phyloP scores from a whole-genome alignment of 805 yeast species.

The Pichia rugopelliculosa region DNA sequence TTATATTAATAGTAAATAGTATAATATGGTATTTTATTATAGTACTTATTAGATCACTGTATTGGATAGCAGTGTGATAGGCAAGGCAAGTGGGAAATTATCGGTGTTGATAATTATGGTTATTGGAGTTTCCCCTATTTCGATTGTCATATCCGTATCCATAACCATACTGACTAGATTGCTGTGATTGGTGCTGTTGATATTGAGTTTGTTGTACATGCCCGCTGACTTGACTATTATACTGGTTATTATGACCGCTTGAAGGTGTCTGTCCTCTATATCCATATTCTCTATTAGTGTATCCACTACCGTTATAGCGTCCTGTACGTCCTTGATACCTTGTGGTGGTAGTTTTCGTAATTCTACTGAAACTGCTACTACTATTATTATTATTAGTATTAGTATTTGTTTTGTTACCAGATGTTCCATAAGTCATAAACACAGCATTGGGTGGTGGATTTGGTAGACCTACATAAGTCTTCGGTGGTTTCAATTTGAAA shows the following conservation, averaged over 20 bases:
- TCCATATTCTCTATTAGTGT: background rate
- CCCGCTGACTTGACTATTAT: background rate
- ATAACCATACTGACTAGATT: background rate
- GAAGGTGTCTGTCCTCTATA: background rate
- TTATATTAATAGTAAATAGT: too few relatives aligned
- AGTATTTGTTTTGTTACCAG: background rate
- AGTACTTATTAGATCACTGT: too few relatives aligned
- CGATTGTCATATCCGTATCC: constrained; percentile 2
- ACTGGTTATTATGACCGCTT: background rate
- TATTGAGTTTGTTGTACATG: too few relatives aligned
- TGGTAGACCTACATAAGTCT: constrained; percentile 25
- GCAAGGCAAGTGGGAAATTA: too few relatives aligned
- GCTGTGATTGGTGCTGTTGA: background rate
- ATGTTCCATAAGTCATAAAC: background rate
- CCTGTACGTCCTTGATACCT: background rate
- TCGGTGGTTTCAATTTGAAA: background rate
- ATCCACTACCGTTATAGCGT: background rate
- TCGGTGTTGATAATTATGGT: background rate
- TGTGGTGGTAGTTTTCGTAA: background rate
- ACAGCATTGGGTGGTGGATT: constrained; percentile 31
- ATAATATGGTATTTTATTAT: too few relatives aligned
- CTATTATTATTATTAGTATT: background rate
- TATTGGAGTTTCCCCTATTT: background rate
- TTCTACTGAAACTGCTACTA: too few relatives aligned
- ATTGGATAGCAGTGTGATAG: too few relatives aligned